A percentile compares a stretch with the other conserved stretches of the same genome.
Conservation (phyloP, 139 green algal genomes). For the Chlorella sp. region DNA sequence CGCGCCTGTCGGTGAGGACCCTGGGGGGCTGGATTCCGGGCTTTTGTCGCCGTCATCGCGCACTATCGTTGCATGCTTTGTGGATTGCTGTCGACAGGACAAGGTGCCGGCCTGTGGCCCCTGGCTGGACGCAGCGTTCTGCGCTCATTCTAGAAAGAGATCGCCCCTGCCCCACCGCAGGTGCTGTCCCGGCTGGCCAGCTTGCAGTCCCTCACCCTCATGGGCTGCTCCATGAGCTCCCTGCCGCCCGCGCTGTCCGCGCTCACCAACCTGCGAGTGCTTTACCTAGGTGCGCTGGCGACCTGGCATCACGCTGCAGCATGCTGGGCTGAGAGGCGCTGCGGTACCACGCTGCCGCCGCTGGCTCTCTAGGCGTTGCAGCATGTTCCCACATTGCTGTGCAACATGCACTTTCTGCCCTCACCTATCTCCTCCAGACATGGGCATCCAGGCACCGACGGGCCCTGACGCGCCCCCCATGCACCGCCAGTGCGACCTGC, state of each 20-base stretch:
- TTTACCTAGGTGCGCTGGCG: conserved; percentile 14
- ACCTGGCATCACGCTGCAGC: too few relatives aligned
- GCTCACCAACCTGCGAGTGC: conserved; percentile 1
- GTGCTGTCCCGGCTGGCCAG: conserved; percentile 21
- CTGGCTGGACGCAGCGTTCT: too few relatives aligned
- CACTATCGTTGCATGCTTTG: too few relatives aligned
- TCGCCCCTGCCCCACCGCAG: not conserved
- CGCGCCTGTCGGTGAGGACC: not conserved
- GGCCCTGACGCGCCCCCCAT: conserved; percentile 9
- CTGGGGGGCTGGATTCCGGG: too few relatives aligned
- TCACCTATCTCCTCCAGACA: conserved; percentile 3
- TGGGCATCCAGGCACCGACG: conserved; percentile 30
- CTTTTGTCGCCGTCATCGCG: too few relatives aligned
- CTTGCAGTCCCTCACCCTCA: conserved; percentile 22
- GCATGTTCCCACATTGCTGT: too few relatives aligned
- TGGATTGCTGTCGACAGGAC: too few relatives aligned
- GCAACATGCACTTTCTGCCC: too few relatives aligned
- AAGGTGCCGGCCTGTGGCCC: too few relatives aligned
- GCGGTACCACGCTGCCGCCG: not conserved
- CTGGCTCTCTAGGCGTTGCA: not conserved
- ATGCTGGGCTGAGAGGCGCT: too few relatives aligned
- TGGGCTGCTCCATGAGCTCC: conserved; percentile 23
- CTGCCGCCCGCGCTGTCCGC: not conserved
- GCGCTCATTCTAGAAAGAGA: too few relatives aligned
- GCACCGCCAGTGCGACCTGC: conserved; percentile 34